A percentile compares a stretch with the other conserved stretches of the same genome.
phyloP scores from a whole-genome alignment of 2,329 filamentous ascomycete species.

The Talaromyces marneffei region DNA sequence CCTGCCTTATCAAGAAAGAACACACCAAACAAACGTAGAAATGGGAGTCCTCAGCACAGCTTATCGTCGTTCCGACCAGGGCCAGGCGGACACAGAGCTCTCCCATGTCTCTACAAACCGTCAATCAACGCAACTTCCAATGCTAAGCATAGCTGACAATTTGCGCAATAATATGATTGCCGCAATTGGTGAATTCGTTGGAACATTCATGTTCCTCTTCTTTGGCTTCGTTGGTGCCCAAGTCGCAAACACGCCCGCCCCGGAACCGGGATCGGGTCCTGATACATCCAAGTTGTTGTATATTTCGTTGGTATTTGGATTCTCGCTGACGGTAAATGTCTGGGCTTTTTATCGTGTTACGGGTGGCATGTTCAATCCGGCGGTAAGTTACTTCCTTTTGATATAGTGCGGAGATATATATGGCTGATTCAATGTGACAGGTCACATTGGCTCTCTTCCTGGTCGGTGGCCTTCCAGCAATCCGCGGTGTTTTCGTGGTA shows the following conservation, averaged over 20 bases:
- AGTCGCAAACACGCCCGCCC: conserved; percentile 38
- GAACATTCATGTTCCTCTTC: conserved; percentile 48
- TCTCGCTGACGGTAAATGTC: conserved; percentile 47
- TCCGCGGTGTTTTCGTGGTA: conserved; percentile 50
- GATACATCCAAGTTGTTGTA: conserved; percentile 38
- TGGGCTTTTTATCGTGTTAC: conserved; percentile 52
- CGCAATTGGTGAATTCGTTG: conserved; percentile 47
- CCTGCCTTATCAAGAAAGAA: too few species aligned
- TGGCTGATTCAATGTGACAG: conserved; percentile 19
- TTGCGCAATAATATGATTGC: conserved; percentile 44
- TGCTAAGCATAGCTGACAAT: conserved; percentile 30
- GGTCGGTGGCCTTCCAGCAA: conserved; percentile 50
- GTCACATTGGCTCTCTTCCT: conserved; percentile 57
- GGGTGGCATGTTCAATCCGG: conserved; percentile 49
- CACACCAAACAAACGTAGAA: not conserved
- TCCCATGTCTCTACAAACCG: conserved; percentile 18
- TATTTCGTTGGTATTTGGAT: conserved; percentile 41
- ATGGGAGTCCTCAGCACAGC: conserved; percentile 1
- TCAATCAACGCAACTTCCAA: conserved; percentile 24
- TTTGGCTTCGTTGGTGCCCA: conserved; percentile 45
- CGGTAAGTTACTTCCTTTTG: too few species aligned
- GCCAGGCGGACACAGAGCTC: not conserved
- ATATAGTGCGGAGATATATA: too few species aligned
- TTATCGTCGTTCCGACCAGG: not conserved
- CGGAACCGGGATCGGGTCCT: conserved; percentile 27